Conservation (phyloP, 495 filamentous ascomycete species). For the Talaromyces trachyspermus region DNA sequence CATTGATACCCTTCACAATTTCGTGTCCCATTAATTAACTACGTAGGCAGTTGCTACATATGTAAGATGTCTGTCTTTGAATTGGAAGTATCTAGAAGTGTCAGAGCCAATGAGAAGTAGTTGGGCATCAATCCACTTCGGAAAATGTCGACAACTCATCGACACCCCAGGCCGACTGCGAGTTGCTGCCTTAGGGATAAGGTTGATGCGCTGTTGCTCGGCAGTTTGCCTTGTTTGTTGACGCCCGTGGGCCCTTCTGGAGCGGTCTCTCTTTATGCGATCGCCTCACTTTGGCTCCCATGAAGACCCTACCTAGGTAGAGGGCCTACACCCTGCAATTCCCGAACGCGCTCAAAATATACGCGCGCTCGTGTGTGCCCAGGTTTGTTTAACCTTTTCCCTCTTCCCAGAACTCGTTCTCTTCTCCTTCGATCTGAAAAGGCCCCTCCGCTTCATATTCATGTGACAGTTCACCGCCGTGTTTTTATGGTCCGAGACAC, state of each 20-base stretch:
- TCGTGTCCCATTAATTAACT: background rate
- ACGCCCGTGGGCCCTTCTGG: background rate
- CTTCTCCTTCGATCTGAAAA: no score
- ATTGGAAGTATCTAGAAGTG: background rate
- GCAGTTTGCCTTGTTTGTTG: slow-evolving; percentile 1
- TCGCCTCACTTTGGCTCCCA: background rate
- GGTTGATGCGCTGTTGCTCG: background rate
- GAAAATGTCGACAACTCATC: background rate
- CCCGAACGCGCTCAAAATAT: background rate
- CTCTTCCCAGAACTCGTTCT: no score
- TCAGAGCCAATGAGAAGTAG: background rate
- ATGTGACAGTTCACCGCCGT: no score
- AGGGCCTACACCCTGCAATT: no score
- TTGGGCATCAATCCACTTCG: slow-evolving; percentile 1
- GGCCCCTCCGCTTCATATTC: no score
- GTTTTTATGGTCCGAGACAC: no score
- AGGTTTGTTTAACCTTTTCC: no score
- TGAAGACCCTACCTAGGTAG: slow-evolving; percentile 1
- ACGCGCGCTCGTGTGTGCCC: no score
- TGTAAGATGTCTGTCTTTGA: background rate
- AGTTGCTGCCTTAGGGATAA: no score
- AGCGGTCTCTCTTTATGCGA: background rate
- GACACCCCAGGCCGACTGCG: background rate
- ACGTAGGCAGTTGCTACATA: background rate
- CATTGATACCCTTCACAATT: slow-evolving; percentile 1